phyloP scores from a whole-genome alignment of 345 rosid genomes.

The Linum usitatissimum region DNA sequence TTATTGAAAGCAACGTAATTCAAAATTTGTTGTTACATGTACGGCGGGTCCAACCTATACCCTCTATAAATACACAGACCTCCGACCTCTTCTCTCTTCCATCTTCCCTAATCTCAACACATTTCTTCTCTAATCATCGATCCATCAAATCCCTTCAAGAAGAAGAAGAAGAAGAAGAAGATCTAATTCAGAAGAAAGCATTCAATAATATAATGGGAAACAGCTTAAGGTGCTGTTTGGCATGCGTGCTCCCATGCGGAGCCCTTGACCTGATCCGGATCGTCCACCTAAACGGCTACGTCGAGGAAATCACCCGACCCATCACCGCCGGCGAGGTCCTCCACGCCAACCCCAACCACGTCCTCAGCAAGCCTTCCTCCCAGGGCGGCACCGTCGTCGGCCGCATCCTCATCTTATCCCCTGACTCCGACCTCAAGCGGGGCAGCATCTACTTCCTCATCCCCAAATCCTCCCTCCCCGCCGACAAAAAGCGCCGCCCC shows the following conservation, averaged over 20 bases:
- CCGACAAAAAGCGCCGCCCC: slow-evolving; percentile 25
- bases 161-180: background rate
- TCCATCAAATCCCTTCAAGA: background rate
- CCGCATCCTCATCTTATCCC: slow-evolving; percentile 62
- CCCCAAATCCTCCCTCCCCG: slow-evolving; percentile 46
- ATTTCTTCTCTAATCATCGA: too few species aligned
- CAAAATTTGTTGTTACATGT: slow-evolving; percentile 7
- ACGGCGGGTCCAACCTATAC: slow-evolving; percentile 20
- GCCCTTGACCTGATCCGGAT: slow-evolving; percentile 89
- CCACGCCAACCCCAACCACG: slow-evolving; percentile 64
- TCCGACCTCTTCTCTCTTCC: background rate
- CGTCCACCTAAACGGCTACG: slow-evolving; percentile 75
- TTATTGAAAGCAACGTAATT: background rate
- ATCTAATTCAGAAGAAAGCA: background rate
- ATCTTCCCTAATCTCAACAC: slow-evolving; percentile 4
- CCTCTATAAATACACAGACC: background rate
- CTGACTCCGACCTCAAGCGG: slow-evolving; percentile 77
- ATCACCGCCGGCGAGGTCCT: slow-evolving; percentile 78
- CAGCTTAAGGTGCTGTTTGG: slow-evolving; percentile 80
- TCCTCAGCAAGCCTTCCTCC: slow-evolving; percentile 72
- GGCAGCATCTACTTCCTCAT: slow-evolving; percentile 86
- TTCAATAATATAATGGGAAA: slow-evolving; percentile 49
- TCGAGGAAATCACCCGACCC: slow-evolving; percentile 66
- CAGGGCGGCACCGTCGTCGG: slow-evolving; percentile 51
- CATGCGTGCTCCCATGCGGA: slow-evolving; percentile 91